Evolutionary conservation across 129 eudicot species (phyloP), one percentile per base, ranked within the genome.

Genomic region (Escallonia herrerae): DNA sequence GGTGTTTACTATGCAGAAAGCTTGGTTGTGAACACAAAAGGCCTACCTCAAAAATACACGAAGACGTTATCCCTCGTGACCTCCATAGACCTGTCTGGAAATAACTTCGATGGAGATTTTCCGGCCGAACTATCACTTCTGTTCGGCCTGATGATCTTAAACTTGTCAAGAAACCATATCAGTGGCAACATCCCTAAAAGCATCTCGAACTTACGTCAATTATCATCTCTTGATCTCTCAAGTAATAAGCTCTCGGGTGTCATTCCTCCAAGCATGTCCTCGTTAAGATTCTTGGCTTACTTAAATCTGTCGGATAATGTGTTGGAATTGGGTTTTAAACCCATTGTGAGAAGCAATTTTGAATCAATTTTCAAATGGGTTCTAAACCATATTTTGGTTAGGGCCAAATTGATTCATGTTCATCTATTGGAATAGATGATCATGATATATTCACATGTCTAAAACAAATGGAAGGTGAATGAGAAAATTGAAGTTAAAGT

Each of bases 191-290:
- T 83, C 14, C 89, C 89, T 37, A 54, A 57, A 54, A 70, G 14
- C 43, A 79, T 79, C 51, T 69, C 85, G 6, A 66, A 57, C 8
- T 48, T 83, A 50, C 50, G 13, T 3, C 75, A 83, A 53, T 43
- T 83, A 66, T 56, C 58, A 7, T 76, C 84, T 5, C 88, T 83
- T 60, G 88, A 83, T 68, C 72, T 83, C 33, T 83, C 88, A 8
- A 66, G 47, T 43, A 83, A 83, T 47, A 64, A 51, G 12, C 70
- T 83, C 8, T 64, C 76, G 1, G 75, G 85, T 15, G 53, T 43
- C 47, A 72, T 83, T 58, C 89, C 89, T 7, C 40, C 74, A 11
- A 65, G 75, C 65, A 60, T 83, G 40, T 67, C 79, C 8, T 76
- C 72, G 51, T 44, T 79, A 48, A 47, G 75, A 8, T 72, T 54